Evolutionary conservation across 208 protist species (phyloP).

Genomic region (Wallacemonas collosoma): DNA sequence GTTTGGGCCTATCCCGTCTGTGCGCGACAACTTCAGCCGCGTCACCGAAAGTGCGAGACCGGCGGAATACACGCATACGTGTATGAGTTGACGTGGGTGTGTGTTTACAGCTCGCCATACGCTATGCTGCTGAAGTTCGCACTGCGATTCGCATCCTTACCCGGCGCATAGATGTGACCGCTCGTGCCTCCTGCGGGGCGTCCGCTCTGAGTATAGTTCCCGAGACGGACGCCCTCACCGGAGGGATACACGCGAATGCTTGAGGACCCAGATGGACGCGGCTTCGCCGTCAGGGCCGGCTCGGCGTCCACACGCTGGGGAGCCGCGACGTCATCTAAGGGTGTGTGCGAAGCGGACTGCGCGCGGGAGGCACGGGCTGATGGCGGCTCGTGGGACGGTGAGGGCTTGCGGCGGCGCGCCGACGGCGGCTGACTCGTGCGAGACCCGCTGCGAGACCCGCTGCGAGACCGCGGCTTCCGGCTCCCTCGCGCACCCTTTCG

Average conservation of each 20-base stretch:
- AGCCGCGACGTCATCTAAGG: not conserved
- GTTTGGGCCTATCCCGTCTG: too few relatives aligned
- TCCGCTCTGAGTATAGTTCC: not conserved
- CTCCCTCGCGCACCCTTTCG: not conserved
- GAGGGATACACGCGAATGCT: slow-evolving; percentile 17
- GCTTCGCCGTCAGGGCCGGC: not conserved
- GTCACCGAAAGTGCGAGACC: not conserved
- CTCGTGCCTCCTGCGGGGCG: not conserved
- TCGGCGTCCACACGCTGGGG: not conserved
- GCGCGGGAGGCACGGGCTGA: not conserved
- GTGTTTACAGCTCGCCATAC: slow-evolving; percentile 9
- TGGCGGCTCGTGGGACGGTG: not conserved
- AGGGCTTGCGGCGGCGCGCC: not conserved
- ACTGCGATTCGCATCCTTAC: not conserved
- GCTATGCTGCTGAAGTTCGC: slow-evolving; percentile 4
- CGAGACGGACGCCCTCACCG: slow-evolving; percentile 8
- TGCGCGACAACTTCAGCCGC: not conserved
- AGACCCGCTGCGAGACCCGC: not conserved
- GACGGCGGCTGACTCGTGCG: not conserved
- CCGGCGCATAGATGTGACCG: slow-evolving; percentile 13
- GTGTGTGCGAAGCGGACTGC: not conserved
- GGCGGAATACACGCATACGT: not conserved
- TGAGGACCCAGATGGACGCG: not conserved
- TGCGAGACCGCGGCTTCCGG: slow-evolving; percentile 12
- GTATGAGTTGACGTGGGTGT: not conserved